phyloP scores from a whole-genome alignment of 2,329 filamentous ascomycete genomes.

The Claviceps sp. region DNA sequence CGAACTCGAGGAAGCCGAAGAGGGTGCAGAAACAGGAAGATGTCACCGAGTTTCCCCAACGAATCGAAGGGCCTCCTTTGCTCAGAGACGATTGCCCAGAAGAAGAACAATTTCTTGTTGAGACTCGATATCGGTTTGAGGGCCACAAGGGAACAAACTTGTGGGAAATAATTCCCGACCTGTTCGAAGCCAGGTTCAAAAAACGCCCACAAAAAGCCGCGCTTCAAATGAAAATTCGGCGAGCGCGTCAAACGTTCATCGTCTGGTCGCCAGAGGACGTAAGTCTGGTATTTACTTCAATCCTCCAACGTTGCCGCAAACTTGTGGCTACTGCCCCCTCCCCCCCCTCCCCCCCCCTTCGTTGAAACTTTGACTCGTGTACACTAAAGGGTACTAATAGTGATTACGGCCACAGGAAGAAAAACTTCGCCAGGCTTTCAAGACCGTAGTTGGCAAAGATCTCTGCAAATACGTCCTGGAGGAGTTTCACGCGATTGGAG shows the following conservation, averaged over 20 bases:
- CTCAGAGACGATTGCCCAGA: slow-evolving; percentile 32
- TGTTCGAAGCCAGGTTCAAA: slow-evolving; percentile 23
- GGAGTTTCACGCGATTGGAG: slow-evolving; percentile 35
- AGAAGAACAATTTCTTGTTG: slow-evolving; percentile 35
- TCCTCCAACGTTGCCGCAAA: not conserved
- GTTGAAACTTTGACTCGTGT: not conserved
- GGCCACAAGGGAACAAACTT: slow-evolving; percentile 41
- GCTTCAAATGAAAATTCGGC: slow-evolving; percentile 43
- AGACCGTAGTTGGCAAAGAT: slow-evolving; percentile 25
- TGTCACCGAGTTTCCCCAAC: slow-evolving; percentile 4
- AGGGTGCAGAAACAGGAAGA: too few species aligned
- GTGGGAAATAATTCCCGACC: slow-evolving; percentile 39
- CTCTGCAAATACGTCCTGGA: slow-evolving; percentile 11
- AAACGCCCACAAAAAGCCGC: slow-evolving; percentile 31
- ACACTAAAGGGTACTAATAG: not conserved
- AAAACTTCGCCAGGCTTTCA: slow-evolving; percentile 26
- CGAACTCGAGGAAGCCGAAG: too few species aligned
- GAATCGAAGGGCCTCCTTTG: slow-evolving; percentile 20
- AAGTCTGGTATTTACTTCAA: slow-evolving; percentile 14
- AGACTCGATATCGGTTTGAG: slow-evolving; percentile 31
- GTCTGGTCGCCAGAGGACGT: slow-evolving; percentile 38
- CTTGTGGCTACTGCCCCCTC: too few species aligned
- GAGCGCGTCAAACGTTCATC: slow-evolving; percentile 34
- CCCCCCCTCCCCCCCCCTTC: too few species aligned
- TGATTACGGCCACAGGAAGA: slow-evolving; percentile 20